Evolutionary conservation across 345 rosid genomes (phyloP), one percentile per base, ranked within the genome.

Genomic region (Viola odorata): DNA sequence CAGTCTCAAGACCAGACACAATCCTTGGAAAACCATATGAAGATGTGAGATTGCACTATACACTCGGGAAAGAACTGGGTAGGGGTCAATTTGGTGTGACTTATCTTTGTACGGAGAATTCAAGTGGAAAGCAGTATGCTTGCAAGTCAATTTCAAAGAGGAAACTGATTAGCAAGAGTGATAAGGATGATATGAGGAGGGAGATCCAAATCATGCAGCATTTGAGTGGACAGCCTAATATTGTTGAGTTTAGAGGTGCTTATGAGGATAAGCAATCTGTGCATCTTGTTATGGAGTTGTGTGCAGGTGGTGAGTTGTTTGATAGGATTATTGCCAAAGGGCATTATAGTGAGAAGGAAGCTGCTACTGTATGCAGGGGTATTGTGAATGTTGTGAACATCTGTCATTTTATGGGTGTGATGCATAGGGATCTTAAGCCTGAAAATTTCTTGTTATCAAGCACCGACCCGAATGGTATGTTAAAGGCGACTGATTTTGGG

Each of bases 31-130:
- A 64, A 16, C 65, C 69, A 15, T 65, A n/a, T 11, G 69, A 71
- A 12, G 75, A 71, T 49, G 58, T 71, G 7, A 71, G 54, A 42
- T 47, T 48, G 50, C 48, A 45, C 41, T 71, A 65, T 13, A 59
- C 75, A 9, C 42, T 60, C 0, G 69, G 69, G 3, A 71, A 71
- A 36, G 75, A 71, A 49, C 55, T 71, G 66, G 75, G 75, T 41
- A 65, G 75, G 41, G 75, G 75, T 12, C 75, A 71, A 40, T 71
- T 71, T 64, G 75, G 75, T n/a, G 66, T 71, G 23, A 71, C 75
- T 53, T 64, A 63, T 55, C 60, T 67, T 16, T 79, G 47, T 16
- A 65, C 38, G 6, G 75, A 71, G 66, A 71, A 58, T 48, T 60
- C 69, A 41, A 64, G 69, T 5, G 69, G 75, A 7, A 59, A 54